Evolutionary conservation across 305 asterid species (phyloP), one percentile per base, ranked within the genome.

Genomic region (Fraxinus greggii): DNA sequence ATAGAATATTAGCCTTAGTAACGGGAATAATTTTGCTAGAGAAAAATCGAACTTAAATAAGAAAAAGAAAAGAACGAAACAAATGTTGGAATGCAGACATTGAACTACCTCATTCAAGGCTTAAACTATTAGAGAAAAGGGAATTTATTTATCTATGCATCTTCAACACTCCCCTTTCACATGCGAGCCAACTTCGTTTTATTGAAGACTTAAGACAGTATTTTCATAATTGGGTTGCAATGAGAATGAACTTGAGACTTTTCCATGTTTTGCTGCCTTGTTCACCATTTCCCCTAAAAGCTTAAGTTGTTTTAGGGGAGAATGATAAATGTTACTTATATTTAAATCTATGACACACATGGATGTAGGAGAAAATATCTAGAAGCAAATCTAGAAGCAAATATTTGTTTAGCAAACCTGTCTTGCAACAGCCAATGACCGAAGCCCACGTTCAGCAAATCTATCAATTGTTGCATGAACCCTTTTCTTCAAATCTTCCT

Each of bases 371-470:
- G 77, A 31, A 13, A 31, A 28, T 45, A 59, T 38, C n/a, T 13
- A 19, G 51, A 42, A 2, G 59, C 19, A 76, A 79, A 59, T 38
- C n/a, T 13, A 19, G 51, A 42, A 2, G 59, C 19, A 76, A 79
- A 61, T 21, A 17, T 4, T 69, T 61, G 15, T 45, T 2, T 3
- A 7, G 5, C 51, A 54, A 78, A 82, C 92, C 92, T 89, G 92
- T 84, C 91, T 81, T 36, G 87, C 91, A 81, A 90, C 91, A 35
- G 89, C 93, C 86, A 90, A 79, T 2, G 93, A 90, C 7, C 93
- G 86, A 26, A 88, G 93, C 31, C 93, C 93, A 21, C 93, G 89
- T 48, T 88, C 93, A 38, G 93, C 93, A 72, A 88, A 90, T 69
- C 84, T 90, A 51, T 88, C 85, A 42, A 90, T 90, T 1, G 78